phyloP scores from a whole-genome alignment of 2,329 filamentous ascomycete species.

The Diaporthe sp. region DNA sequence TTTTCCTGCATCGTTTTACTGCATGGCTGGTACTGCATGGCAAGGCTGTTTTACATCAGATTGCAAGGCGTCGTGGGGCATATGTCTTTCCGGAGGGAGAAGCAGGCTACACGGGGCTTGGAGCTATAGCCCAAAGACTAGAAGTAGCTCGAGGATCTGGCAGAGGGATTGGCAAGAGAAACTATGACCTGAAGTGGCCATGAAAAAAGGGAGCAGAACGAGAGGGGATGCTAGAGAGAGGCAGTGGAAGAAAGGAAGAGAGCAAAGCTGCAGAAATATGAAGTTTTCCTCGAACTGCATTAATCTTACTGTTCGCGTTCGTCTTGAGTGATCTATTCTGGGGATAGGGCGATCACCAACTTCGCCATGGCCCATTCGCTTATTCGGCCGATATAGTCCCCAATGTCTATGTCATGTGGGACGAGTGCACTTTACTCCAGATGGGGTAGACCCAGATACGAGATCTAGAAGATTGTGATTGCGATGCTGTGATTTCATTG shows the following conservation, averaged over 20 bases:
- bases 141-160: constrained; percentile 22
- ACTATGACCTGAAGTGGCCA: not conserved
- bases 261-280: constrained; percentile 12
- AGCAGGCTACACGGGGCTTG: constrained; percentile 17
- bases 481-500: constrained; percentile 11
- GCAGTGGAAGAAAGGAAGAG: not conserved
- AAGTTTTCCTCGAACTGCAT: not conserved
- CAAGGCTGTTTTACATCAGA: constrained; percentile 33
- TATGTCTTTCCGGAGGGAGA: constrained; percentile 5
- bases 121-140: constrained; percentile 23
- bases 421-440: not conserved
- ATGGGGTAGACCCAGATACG: not conserved
- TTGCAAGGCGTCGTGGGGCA: constrained; percentile 36
- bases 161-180: not conserved
- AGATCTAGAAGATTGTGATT: not conserved
- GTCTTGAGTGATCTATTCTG: not conserved
- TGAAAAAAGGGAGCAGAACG: not conserved
- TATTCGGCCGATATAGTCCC: not conserved
- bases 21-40: constrained; percentile 40
- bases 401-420: not conserved
- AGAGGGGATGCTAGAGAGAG: not conserved
- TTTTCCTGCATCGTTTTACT: constrained; percentile 30
- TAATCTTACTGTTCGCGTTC: not conserved
- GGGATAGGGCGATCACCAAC: not conserved
- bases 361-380: not conserved